Evolutionary conservation across 768 basidiomycete genomes (phyloP).

Genomic region (Mycena vitilis): DNA sequence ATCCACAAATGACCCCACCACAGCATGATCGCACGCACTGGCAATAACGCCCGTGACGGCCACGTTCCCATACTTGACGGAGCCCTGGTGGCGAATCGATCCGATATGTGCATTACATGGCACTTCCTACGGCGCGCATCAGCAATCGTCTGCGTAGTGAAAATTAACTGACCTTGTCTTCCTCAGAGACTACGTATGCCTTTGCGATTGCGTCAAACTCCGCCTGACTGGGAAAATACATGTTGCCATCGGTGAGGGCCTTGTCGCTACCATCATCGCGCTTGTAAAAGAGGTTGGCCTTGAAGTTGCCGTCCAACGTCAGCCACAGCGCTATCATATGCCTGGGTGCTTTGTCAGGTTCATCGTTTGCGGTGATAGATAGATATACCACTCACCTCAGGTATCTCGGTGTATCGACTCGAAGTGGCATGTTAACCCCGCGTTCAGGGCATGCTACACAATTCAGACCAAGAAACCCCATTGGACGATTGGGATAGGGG

Average conservation of each 20-base stretch:
- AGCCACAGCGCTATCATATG: not conserved
- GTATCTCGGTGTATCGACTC: not conserved
- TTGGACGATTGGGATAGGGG: not conserved
- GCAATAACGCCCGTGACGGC: conserved; percentile 23
- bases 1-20: conserved; percentile 14
- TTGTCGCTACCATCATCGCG: conserved; percentile 25
- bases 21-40: conserved; percentile 22
- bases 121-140: not conserved
- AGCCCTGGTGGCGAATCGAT: conserved; percentile 21
- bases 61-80: conserved; percentile 15
- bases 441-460: conserved; percentile 19
- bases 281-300: conserved; percentile 24
- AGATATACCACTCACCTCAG: not conserved
- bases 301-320: not conserved
- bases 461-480: not conserved
- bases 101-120: conserved; percentile 17
- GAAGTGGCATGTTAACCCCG: conserved; percentile 18
- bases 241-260: conserved; percentile 22
- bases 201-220: not conserved
- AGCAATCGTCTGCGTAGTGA: not conserved
- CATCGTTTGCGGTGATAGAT: no score
- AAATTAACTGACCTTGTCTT: conserved; percentile 16
- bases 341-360: not conserved
- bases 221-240: conserved; percentile 19
- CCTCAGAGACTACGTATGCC: not conserved